Evolutionary conservation across 2,329 filamentous ascomycete species (phyloP).

Genomic region (Xylariaceae sp.): DNA sequence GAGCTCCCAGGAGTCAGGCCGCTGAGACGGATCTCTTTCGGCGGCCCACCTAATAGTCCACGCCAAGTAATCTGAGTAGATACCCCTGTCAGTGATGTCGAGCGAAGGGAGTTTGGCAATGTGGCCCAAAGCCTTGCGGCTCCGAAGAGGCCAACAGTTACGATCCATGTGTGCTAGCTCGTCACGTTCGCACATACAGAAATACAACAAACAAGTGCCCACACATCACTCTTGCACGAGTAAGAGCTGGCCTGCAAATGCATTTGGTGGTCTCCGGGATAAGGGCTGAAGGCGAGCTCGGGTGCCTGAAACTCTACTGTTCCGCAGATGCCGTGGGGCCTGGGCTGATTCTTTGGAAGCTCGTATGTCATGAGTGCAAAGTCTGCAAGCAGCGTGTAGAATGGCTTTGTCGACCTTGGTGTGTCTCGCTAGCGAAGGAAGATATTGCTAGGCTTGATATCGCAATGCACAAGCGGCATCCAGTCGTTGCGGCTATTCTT

Average conservation of each 20-base stretch:
- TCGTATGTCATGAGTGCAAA: conserved; percentile 24
- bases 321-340: background rate
- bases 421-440: conserved; percentile 30
- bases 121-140: conserved; percentile 17
- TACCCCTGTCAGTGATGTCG: conserved; percentile 11
- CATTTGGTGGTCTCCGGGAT: background rate
- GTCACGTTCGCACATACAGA: conserved; percentile 28
- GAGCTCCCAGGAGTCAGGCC: conserved; percentile 19
- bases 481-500: conserved; percentile 12
- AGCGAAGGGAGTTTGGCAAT: conserved; percentile 17
- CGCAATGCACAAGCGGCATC: conserved; percentile 29
- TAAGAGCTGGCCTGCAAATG: conserved; percentile 18
- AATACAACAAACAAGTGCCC: conserved; percentile 25
- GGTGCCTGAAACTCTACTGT: conserved; percentile 20
- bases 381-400: conserved; percentile 28
- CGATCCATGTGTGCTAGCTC: conserved; percentile 24
- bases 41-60: conserved; percentile 24
- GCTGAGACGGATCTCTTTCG: conserved; percentile 9
- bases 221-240: conserved; percentile 25
- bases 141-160: conserved; percentile 18
- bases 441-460: conserved; percentile 33
- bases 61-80: conserved; percentile 29
- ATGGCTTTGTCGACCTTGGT: conserved; percentile 25
- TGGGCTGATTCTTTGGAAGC: background rate
- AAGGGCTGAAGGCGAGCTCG: conserved; percentile 27